Conservation (phyloP, 768 basidiomycete genomes). For the Boletellus sp. region DNA sequence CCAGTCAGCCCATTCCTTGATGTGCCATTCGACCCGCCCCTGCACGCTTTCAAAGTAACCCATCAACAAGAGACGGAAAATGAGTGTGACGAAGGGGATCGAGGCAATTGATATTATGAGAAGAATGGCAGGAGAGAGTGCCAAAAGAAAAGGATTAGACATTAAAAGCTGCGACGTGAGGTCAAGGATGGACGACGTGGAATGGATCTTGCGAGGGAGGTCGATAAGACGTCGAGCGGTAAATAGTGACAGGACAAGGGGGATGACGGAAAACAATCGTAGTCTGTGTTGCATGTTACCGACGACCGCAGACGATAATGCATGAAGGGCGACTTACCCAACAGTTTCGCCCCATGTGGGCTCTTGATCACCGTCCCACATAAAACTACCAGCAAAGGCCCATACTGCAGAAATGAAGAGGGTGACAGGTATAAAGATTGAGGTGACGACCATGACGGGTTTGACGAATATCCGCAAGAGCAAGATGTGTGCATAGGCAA, state of each 20-base stretch:
- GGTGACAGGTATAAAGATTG: constrained; percentile 70
- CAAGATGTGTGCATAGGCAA: constrained; percentile 71
- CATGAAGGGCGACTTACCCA: constrained; percentile 48
- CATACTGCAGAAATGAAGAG: constrained; percentile 73
- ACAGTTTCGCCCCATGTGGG: constrained; percentile 81
- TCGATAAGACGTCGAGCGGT: constrained; percentile 69
- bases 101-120: constrained; percentile 62
- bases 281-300: constrained; percentile 15
- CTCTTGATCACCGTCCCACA: constrained; percentile 48
- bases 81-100: constrained; percentile 75
- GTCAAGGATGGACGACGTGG: constrained; percentile 52
- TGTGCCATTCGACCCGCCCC: constrained; percentile 50
- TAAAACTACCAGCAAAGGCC: constrained; percentile 80
- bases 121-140: constrained; percentile 70
- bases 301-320: neutral
- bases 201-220: constrained; percentile 68
- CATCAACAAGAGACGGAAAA: constrained; percentile 72
- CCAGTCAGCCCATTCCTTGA: constrained; percentile 68
- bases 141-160: constrained; percentile 69
- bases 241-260: constrained; percentile 63
- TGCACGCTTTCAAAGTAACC: constrained; percentile 49
- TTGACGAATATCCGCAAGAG: constrained; percentile 78
- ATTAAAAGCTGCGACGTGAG: constrained; percentile 70
- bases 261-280: constrained; percentile 73
- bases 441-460: constrained; percentile 77